These are phyloP conservation scores for Aspergillus hortae DNA, from an alignment of 2,329 filamentous ascomycete species.

Conservation along the genomic window DNA sequence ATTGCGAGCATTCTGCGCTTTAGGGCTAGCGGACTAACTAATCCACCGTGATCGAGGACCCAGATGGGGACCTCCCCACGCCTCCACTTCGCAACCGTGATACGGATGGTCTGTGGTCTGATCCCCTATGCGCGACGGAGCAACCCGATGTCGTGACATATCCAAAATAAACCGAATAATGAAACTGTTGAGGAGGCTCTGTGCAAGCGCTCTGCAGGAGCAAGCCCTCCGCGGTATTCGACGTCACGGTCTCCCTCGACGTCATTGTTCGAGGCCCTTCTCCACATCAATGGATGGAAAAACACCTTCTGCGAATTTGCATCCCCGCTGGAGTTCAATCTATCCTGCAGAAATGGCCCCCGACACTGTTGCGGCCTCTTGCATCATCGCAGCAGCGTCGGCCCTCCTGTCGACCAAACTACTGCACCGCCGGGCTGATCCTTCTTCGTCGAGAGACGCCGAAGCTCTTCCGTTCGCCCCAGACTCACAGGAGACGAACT, in stretches of 20 bases:
- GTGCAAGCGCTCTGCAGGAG: background rate
- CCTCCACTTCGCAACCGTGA: slow-evolving; percentile 15
- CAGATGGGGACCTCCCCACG: slow-evolving; percentile 14
- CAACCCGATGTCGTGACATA: background rate
- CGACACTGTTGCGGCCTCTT: background rate
- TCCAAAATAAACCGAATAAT: background rate
- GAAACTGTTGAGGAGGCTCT: background rate
- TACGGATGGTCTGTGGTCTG: slow-evolving; percentile 11
- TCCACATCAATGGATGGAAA: no score
- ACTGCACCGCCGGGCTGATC: background rate
- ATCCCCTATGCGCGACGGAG: slow-evolving; percentile 6
- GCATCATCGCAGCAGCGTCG: background rate
- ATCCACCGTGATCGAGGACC: slow-evolving; percentile 1
- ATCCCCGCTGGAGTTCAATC: no score
- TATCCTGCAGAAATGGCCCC: no score
- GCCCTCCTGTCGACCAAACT: background rate
- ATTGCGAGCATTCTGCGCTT: slow-evolving; percentile 3
- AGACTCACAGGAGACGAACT: no score
- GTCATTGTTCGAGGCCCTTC: no score
- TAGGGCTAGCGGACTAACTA: slow-evolving; percentile 1
- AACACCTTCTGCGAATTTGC: no score
- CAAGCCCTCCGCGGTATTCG: no score
- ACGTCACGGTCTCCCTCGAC: no score
- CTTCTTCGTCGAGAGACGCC: no score
- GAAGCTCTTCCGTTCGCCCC: no score